Evolutionary conservation across 2,329 filamentous ascomycete species (phyloP), one percentile per base, ranked within the genome.

Genomic region (Trichoderma harzianum): DNA sequence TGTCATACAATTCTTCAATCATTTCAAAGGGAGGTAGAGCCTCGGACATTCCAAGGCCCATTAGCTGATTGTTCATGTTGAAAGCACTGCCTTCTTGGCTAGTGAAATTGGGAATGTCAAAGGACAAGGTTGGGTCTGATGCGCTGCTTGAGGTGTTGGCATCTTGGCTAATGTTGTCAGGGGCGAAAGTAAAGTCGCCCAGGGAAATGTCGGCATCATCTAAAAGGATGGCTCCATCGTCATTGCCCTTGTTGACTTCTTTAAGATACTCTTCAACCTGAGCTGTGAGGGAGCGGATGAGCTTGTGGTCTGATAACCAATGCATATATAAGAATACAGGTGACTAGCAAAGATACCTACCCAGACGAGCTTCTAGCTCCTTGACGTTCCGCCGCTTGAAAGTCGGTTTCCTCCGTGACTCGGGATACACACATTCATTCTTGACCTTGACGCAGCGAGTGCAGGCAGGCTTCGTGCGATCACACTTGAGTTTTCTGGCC

Each of bases 311-410:
- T 10, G 30, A 21, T n/a, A 43, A 3, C 28, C 6, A 58, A 39
- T 30, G 53, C 18, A 30, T 53, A 43, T 51, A 32, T 58, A 61
- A 36, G 5, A n/a, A 21, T 18, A 51, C n/a, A 26, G 5, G 18
- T 26, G 21, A 30, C 14, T 51, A 58, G 30, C 18, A 58, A 34
- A 28, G 66, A n/a, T 26, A 53, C 84, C 75, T 89, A 96, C 93
- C 92, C 79, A 98, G 84, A 78, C 95, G 89, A 74, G 93, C 93
- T 81, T 98, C 95, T 71, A 98, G 84, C 79, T 96, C 92, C 83
- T 93, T 96, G 73, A 97, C 95, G 81, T 97, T 97, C 75, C 93
- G 91, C 77, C 94, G 87, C 84, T 97, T 97, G 24, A 93, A 92
- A 5, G 93, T 92, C 70, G 93, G 93, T 84, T 97, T 97, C 82